phyloP scores from a whole-genome alignment of 2,329 filamentous ascomycete genomes.

The Curvularia spicifera region DNA sequence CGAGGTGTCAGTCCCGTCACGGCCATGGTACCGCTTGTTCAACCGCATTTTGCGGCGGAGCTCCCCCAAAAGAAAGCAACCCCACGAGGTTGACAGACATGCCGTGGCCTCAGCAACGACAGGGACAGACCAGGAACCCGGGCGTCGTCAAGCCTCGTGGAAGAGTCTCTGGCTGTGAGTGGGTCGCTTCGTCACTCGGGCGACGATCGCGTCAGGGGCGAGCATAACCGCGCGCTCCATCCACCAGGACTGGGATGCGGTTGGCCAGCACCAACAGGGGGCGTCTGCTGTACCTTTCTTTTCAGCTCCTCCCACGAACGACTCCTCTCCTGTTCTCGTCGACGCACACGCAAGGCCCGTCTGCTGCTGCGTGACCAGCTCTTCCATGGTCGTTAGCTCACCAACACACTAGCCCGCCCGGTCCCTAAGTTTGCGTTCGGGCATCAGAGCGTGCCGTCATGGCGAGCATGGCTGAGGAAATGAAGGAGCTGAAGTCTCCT shows the following conservation, averaged over 20 bases:
- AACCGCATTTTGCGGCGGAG: background rate
- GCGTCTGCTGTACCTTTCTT: slow-evolving; percentile 3
- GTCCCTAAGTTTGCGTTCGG: slow-evolving; percentile 17
- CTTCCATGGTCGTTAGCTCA: background rate
- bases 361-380: slow-evolving; percentile 6
- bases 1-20: slow-evolving; percentile 9
- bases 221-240: slow-evolving; percentile 32
- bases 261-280: slow-evolving; percentile 25
- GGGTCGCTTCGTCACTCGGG: slow-evolving; percentile 17
- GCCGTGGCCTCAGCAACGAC: background rate
- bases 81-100: background rate
- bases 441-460: slow-evolving; percentile 13
- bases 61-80: background rate
- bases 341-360: slow-evolving; percentile 12
- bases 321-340: background rate
- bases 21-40: background rate
- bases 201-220: slow-evolving; percentile 20
- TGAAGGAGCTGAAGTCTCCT: slow-evolving; percentile 36
- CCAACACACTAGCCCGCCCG: slow-evolving; percentile 10
- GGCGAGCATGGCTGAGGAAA: slow-evolving; percentile 30
- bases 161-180: slow-evolving; percentile 13
- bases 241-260: slow-evolving; percentile 19
- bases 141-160: slow-evolving; percentile 18
- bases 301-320: slow-evolving; percentile 23
- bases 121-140: slow-evolving; percentile 6